phyloP scores from a whole-genome alignment of 305 asterid genomes.

The Fraxinus floribunda region DNA sequence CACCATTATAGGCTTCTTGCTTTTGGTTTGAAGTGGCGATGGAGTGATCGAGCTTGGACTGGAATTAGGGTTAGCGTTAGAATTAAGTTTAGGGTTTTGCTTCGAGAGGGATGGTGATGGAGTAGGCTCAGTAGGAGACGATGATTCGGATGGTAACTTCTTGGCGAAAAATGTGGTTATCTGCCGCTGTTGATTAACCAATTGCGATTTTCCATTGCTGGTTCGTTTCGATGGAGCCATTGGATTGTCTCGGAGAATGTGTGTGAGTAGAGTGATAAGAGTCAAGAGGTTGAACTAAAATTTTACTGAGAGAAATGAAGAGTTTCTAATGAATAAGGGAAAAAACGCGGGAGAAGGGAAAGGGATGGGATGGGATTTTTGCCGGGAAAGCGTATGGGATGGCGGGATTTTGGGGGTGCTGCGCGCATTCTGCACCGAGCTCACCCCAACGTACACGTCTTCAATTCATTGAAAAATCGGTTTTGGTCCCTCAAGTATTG shows the following conservation, averaged over 20 bases:
- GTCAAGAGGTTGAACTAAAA: neutral
- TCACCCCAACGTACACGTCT: neutral
- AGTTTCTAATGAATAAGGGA: neutral
- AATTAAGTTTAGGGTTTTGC: conserved; percentile 49
- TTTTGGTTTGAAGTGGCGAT: conserved; percentile 43
- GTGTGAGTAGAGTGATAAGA: neutral
- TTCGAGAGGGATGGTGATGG: conserved; percentile 14
- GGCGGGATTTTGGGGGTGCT: neutral
- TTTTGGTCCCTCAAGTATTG: neutral
- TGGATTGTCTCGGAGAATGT: neutral
- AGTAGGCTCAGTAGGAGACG: neutral
- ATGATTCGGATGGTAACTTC: neutral
- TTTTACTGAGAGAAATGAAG: neutral
- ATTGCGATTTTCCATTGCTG: conserved; percentile 86
- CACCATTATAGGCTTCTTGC: conserved; percentile 54
- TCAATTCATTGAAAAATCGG: neutral
- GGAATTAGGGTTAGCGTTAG: conserved; percentile 19
- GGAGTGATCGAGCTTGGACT: conserved; percentile 48
- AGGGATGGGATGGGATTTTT: neutral
- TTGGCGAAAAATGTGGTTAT: conserved; percentile 70
- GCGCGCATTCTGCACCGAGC: neutral
- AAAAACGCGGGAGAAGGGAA: neutral
- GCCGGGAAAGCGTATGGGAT: neutral
- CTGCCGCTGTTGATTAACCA: conserved; percentile 84
- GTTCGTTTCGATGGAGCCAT: conserved; percentile 62